These are phyloP conservation scores for Arachis monticola DNA, from an alignment of 331 rosid genomes.

Conservation along the genomic window DNA sequence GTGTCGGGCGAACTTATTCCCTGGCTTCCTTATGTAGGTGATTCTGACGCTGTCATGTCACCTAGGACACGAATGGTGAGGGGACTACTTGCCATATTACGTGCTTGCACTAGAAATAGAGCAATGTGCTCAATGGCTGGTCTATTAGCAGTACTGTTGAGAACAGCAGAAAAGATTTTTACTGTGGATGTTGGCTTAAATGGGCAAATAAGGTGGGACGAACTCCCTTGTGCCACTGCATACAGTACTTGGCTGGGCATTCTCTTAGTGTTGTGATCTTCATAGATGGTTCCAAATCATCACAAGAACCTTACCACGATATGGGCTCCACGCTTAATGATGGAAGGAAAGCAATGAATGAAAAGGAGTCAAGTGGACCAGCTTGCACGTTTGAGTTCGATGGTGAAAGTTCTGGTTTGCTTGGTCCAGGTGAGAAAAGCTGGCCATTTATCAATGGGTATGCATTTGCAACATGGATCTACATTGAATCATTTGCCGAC, in stretches of 20 bases:
- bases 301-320: conserved; percentile 70
- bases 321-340: conserved; percentile 81
- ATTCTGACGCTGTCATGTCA: conserved; percentile 71
- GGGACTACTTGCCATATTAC: conserved; percentile 94
- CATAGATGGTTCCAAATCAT: conserved; percentile 84
- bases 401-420: conserved; percentile 99
- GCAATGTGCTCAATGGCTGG: conserved; percentile 98
- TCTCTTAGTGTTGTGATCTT: conserved; percentile 85
- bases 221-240: conserved; percentile 87
- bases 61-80: conserved; percentile 95
- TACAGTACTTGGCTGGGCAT: conserved; percentile 94
- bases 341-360: conserved; percentile 81
- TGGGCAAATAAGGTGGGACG: conserved; percentile 86
- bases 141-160: conserved; percentile 79
- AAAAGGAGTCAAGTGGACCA: conserved; percentile 96
- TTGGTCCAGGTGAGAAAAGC: conserved; percentile 96
- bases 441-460: conserved; percentile 97
- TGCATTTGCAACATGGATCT: conserved; percentile 98
- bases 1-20: conserved; percentile 95
- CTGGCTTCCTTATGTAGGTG: conserved; percentile 90
- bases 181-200: conserved; percentile 64
- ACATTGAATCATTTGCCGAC: conserved; percentile 98
- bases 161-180: conserved; percentile 80
- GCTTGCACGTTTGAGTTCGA: conserved; percentile 93
- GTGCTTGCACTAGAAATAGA: conserved; percentile 96